phyloP scores from a whole-genome alignment of 176 grass and related monocot genomes.

The Eleusine coracana region DNA sequence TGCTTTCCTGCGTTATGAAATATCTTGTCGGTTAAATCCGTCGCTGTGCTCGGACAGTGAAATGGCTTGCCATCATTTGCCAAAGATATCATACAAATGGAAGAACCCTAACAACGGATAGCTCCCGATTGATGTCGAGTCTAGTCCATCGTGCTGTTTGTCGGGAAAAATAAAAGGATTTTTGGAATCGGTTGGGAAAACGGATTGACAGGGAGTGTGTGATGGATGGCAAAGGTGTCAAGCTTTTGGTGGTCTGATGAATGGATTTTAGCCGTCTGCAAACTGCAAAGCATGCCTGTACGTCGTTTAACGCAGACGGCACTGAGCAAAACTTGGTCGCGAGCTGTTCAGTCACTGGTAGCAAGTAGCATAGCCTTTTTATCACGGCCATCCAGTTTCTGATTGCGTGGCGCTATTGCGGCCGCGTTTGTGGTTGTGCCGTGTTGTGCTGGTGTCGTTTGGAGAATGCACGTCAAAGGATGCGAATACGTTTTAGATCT shows the following conservation, averaged over 20 bases:
- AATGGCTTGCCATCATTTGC: conserved; percentile 22
- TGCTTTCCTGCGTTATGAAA: conserved; percentile 8
- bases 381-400: neutral
- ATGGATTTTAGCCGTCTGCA: neutral
- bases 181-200: conserved; percentile 32
- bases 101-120: conserved; percentile 23
- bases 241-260: conserved; percentile 17
- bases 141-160: no score
- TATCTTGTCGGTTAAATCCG: conserved; percentile 29
- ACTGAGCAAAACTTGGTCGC: neutral
- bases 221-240: conserved; percentile 17
- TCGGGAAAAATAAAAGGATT: no score
- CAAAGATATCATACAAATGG: conserved; percentile 25
- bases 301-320: neutral
- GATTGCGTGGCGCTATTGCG: no score
- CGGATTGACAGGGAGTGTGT: conserved; percentile 29
- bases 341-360: neutral
- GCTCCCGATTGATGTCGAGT: conserved; percentile 2
- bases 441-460: neutral
- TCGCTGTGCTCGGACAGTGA: conserved; percentile 19
- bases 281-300: no score
- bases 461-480: neutral
- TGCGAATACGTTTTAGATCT: neutral
- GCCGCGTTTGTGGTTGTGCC: neutral
- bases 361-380: neutral